Conservation (phyloP, 441 rosid species). For the Pelargonium fulgidum region DNA sequence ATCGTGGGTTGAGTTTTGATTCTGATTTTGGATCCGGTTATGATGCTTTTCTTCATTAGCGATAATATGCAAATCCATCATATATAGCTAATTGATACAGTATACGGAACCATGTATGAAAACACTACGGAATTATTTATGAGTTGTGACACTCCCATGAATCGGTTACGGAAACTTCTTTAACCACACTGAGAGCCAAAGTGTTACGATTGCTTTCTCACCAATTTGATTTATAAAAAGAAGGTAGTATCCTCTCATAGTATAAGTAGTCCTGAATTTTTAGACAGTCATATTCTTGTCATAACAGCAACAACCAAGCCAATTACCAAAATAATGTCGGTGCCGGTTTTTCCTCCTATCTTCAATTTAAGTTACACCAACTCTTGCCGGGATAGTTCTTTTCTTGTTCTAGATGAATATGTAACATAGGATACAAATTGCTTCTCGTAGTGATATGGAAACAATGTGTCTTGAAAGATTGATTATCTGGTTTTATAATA, state of each 20-base stretch:
- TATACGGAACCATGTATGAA: neutral
- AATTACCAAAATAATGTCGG: no score
- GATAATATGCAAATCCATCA: neutral
- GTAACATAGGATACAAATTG: no score
- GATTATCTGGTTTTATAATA: neutral
- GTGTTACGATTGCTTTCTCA: neutral
- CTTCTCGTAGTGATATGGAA: neutral
- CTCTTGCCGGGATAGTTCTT: no score
- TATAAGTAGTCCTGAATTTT: no score
- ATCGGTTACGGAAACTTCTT: neutral
- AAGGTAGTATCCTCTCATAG: no score
- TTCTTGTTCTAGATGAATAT: no score
- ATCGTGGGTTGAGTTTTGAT: constrained; percentile 4
- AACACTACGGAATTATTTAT: neutral
- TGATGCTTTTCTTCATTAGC: neutral
- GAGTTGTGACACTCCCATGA: constrained; percentile 1
- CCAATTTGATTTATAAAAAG: neutral
- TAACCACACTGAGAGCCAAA: neutral
- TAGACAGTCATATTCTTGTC: no score
- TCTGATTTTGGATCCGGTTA: constrained; percentile 6
- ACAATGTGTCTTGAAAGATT: neutral
- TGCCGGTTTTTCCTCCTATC: no score
- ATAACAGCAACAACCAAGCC: no score
- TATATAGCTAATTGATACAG: neutral
- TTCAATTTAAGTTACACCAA: no score